Evolutionary conservation across 192 early-diverging fungal genomes (phyloP).

Genomic region (Coemansia sp.): DNA sequence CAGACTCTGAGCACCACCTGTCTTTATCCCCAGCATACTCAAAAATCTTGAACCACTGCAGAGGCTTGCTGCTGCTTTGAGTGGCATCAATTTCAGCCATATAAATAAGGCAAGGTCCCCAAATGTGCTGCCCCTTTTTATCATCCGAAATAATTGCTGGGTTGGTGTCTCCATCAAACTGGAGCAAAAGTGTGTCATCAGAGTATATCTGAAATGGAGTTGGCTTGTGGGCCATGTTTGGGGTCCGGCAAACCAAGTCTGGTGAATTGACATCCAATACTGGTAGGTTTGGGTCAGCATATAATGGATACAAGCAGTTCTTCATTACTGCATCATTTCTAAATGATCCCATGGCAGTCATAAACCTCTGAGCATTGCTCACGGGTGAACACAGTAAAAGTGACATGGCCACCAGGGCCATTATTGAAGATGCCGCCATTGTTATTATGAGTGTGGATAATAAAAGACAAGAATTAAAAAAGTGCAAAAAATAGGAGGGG

Average conservation of each 20-base stretch:
- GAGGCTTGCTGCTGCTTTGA: background rate
- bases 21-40: background rate
- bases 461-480: background rate
- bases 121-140: background rate
- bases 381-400: background rate
- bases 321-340: background rate
- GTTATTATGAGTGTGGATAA: background rate
- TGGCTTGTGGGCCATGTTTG: background rate
- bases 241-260: background rate
- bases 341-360: background rate
- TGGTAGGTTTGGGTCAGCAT: background rate
- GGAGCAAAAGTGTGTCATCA: background rate
- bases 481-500: background rate
- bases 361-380: background rate
- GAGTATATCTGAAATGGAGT: background rate
- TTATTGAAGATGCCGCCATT: background rate
- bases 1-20: background rate
- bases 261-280: background rate
- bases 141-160: background rate
- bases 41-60: slow-evolving; percentile 1
- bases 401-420: background rate
- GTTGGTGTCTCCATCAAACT: background rate
- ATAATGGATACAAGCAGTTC: background rate
- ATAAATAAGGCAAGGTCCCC: slow-evolving; percentile 3
- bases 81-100: background rate